phyloP scores from a whole-genome alignment of 2,329 filamentous ascomycete species.

The Penicillium verrucosum region DNA sequence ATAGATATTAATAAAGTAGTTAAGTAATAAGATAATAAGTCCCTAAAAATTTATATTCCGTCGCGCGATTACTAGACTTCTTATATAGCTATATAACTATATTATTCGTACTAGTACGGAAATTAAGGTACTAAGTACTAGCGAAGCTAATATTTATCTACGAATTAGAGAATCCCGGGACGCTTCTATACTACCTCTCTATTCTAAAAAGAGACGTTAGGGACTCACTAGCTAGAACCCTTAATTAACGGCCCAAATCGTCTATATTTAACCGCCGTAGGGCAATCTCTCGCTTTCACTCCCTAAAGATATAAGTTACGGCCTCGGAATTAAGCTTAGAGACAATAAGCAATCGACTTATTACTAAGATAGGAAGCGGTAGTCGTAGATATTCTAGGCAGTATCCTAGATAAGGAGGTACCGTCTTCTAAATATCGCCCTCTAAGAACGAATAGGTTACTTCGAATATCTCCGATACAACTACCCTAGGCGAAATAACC shows the following conservation, averaged over 20 bases:
- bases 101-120: constrained; percentile 7
- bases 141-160: constrained; percentile 8
- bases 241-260: constrained; percentile 4
- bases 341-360: constrained; percentile 1
- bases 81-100: constrained; percentile 9
- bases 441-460: constrained; percentile 9
- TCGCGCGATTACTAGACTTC: constrained; percentile 3
- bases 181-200: constrained; percentile 8
- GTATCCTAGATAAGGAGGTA: constrained; percentile 2
- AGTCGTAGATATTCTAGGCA: background rate
- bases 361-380: constrained; percentile 6
- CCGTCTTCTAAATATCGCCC: constrained; percentile 11
- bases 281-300: constrained; percentile 10
- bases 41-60: constrained; percentile 5
- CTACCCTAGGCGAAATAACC: constrained; percentile 1
- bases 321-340: constrained; percentile 2
- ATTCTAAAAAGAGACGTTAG: constrained; percentile 12
- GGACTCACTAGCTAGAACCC: constrained; percentile 5
- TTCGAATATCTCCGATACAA: constrained; percentile 6
- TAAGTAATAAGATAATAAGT: constrained; percentile 4
- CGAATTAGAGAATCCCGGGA: constrained; percentile 1
- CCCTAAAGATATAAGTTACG: constrained; percentile 8
- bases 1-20: constrained; percentile 9
- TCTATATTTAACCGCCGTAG: constrained; percentile 12
- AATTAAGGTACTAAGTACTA: constrained; percentile 1